A percentile compares a stretch with the other conserved stretches of the same genome.
Evolutionary conservation across 2,329 filamentous ascomycete genomes (phyloP).

Genomic region (Cercospora berteroae): DNA sequence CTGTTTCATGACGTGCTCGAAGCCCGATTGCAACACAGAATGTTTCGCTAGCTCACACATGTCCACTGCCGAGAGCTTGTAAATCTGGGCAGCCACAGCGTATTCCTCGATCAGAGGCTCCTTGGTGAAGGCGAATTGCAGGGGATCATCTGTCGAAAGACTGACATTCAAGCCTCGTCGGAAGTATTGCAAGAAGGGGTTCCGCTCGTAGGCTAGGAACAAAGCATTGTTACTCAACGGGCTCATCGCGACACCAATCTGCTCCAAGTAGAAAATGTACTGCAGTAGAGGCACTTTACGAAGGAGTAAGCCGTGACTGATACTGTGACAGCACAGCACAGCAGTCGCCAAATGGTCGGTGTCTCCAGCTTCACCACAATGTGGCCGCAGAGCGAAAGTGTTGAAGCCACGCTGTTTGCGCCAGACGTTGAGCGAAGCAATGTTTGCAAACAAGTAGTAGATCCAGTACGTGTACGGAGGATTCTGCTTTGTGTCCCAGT

Average conservation of each 20-base stretch:
- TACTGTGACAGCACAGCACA: slow-evolving; percentile 89
- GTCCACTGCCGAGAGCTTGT: slow-evolving; percentile 92
- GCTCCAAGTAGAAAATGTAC: slow-evolving; percentile 96
- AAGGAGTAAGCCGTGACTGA: slow-evolving; percentile 88
- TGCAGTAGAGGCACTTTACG: slow-evolving; percentile 93
- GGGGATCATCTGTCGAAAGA: slow-evolving; percentile 89
- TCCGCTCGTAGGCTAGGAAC: slow-evolving; percentile 94
- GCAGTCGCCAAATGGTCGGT: slow-evolving; percentile 93
- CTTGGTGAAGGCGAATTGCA: slow-evolving; percentile 98
- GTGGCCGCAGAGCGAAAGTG: slow-evolving; percentile 86
- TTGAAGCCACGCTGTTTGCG: slow-evolving; percentile 90
- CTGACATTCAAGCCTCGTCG: slow-evolving; percentile 92
- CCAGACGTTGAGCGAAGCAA: slow-evolving; percentile 87
- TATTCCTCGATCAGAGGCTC: slow-evolving; percentile 98
- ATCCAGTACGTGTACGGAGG: slow-evolving; percentile 99
- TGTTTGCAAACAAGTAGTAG: slow-evolving; percentile 94
- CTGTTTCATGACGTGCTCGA: slow-evolving; percentile 83
- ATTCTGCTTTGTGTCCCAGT: slow-evolving; percentile 90
- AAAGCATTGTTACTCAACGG: slow-evolving; percentile 96
- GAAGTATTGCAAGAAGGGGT: slow-evolving; percentile 95
- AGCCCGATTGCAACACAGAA: slow-evolving; percentile 91
- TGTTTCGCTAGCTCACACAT: slow-evolving; percentile 99
- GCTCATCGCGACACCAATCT: slow-evolving; percentile 99
- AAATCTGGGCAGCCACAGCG: slow-evolving; percentile 95
- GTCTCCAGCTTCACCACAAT: slow-evolving; percentile 95